Evolutionary conservation across 176 grass and related monocot genomes (phyloP), one percentile per base, ranked within the genome.

Genomic region (Neostapfia colusana): DNA sequence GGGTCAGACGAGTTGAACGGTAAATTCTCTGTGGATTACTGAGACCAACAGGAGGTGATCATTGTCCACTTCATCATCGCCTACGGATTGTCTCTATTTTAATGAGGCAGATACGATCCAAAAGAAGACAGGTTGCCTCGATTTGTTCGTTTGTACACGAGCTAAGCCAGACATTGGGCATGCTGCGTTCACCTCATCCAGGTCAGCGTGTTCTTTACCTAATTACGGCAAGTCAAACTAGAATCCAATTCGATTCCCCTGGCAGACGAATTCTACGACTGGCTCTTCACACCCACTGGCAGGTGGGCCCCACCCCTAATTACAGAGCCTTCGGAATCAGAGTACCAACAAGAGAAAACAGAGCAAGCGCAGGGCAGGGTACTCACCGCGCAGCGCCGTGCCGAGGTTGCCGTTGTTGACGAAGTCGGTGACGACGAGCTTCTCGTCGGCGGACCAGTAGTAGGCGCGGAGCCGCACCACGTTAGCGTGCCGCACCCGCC

Each of bases 361-460:
- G n/a, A n/a, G n/a, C n/a, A n/a, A n/a, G n/a, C n/a, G n/a, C n/a
- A n/a, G n/a, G n/a, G n/a, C n/a, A n/a, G n/a, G n/a, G n/a, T n/a
- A n/a, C n/a, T n/a, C n/a, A n/a, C 88, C 93, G 63, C 90, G 93
- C 39, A 93, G 76, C 0, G 88, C 90, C 0, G 80, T 59, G 49
- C 85, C 90, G 83, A 97, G 88, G 76, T 90, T 97, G 68, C 93
- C 90, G 51, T 93, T 93, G 90, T 89, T 75, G 90, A 97, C 73
- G 80, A 93, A 97, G 86, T 97, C 93, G 2, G 90, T 88, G 55
- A 97, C 89, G 83, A 97, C 82, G 21, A 97, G 83, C 90, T 93
- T 93, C 80, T 97, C 93, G 60, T 97, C 93, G 3, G 75, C 57
- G 7, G 93, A 91, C 90, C 93, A 97, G 76, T 97, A 97, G 80